Evolutionary conservation across 225 moss, liverwort and hornwort species (phyloP).

Genomic region (Climacium dendroides): DNA sequence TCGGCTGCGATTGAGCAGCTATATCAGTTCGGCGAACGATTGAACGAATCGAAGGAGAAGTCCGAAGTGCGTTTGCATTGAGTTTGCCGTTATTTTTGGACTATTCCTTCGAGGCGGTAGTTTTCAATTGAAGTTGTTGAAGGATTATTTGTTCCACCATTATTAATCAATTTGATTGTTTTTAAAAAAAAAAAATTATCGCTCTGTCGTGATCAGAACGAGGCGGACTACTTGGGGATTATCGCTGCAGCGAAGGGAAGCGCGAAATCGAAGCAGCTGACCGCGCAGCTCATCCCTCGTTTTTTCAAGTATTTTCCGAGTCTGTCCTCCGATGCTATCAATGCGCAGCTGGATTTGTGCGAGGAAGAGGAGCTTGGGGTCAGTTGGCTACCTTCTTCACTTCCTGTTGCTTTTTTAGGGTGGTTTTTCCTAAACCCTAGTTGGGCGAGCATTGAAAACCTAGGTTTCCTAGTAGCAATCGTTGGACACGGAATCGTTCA

Average conservation of each 20-base stretch:
- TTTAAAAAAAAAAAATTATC: too few species aligned
- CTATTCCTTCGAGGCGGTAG: background rate
- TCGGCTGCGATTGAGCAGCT: constrained; percentile 55
- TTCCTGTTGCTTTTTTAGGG: background rate
- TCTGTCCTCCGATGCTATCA: constrained; percentile 82
- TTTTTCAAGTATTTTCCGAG: constrained; percentile 86
- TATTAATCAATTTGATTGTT: background rate
- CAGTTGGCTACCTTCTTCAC: constrained; percentile 4
- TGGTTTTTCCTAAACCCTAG: constrained; percentile 13
- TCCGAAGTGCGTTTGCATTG: constrained; percentile 14
- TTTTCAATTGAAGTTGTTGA: background rate
- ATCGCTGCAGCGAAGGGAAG: constrained; percentile 89
- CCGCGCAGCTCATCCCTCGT: constrained; percentile 91
- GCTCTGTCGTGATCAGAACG: constrained; percentile 53
- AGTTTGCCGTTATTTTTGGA: background rate
- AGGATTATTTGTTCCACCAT: background rate
- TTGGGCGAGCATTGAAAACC: background rate
- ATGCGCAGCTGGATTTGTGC: constrained; percentile 95
- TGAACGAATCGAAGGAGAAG: constrained; percentile 55
- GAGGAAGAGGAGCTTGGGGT: constrained; percentile 99
- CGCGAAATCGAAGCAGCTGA: constrained; percentile 85
- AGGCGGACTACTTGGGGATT: constrained; percentile 90
- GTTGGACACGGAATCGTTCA: background rate
- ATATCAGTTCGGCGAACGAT: constrained; percentile 49
- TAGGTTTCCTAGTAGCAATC: background rate